Conservation (phyloP, 129 eudicot genomes). For the Ambrosia trifida region DNA sequence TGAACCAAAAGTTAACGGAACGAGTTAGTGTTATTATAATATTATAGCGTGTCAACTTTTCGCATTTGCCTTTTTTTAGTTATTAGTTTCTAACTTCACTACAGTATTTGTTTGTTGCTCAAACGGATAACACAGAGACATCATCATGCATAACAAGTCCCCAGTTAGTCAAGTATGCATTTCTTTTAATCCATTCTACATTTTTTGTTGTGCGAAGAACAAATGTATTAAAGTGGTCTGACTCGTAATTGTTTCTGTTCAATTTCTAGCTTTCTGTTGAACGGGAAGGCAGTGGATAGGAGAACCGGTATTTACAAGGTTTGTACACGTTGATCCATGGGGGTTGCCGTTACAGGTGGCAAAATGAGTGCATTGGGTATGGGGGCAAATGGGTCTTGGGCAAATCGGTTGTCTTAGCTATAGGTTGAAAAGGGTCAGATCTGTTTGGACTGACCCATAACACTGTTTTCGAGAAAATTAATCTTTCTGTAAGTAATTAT, state of each 20-base stretch:
- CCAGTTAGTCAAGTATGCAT: constrained; percentile 42
- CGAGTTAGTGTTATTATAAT: constrained; percentile 6
- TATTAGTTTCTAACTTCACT: constrained; percentile 32
- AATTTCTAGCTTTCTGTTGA: constrained; percentile 61
- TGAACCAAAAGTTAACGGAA: neutral
- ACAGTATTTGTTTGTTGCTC: constrained; percentile 73
- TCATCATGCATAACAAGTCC: constrained; percentile 81
- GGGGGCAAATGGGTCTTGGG: neutral
- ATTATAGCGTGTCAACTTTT: neutral
- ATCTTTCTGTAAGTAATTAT: neutral
- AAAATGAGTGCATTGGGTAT: neutral
- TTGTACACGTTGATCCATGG: constrained; percentile 19
- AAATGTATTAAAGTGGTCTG: constrained; percentile 22
- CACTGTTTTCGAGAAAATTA: neutral
- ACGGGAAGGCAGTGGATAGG: constrained; percentile 64
- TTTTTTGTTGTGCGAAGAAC: neutral
- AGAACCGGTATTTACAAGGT: constrained; percentile 58
- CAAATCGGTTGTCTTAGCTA: neutral
- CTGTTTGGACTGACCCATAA: neutral
- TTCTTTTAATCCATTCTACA: neutral
- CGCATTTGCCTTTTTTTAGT: neutral
- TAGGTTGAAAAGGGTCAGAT: neutral
- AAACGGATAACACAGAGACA: constrained; percentile 61
- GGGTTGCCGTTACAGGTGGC: neutral
- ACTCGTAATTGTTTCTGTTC: constrained; percentile 1